These are phyloP conservation scores for Plasmodium gonderi DNA, from an alignment of 169 alveolate species.

Conservation along the genomic window DNA sequence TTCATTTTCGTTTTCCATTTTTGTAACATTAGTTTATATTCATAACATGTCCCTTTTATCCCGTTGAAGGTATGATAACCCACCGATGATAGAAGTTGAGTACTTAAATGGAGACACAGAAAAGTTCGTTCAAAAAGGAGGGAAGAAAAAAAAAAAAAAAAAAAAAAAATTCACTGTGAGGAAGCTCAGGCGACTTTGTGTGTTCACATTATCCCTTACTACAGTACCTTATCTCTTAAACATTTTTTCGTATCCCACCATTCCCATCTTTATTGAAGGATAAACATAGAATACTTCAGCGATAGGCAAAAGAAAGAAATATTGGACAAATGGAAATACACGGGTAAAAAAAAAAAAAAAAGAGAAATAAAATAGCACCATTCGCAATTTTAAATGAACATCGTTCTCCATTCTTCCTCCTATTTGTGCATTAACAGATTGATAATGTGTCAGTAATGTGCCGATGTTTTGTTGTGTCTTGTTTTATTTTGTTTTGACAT, in stretches of 20 bases:
- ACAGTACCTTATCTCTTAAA: neutral
- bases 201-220: neutral
- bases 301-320: slow-evolving; percentile 50
- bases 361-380: neutral
- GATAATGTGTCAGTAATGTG: too few relatives aligned
- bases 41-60: neutral
- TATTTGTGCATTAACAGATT: too few relatives aligned
- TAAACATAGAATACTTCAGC: slow-evolving; percentile 69
- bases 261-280: slow-evolving; percentile 10
- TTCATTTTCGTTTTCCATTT: neutral
- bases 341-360: slow-evolving; percentile 8
- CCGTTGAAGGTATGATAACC: slow-evolving; percentile 53
- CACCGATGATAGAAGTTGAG: slow-evolving; percentile 71
- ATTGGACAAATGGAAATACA: slow-evolving; percentile 51
- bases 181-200: neutral
- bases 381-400: too few relatives aligned
- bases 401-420: too few relatives aligned
- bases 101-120: slow-evolving; percentile 54
- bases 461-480: too few relatives aligned
- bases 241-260: neutral
- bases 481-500: too few relatives aligned
- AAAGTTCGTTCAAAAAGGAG: slow-evolving; percentile 12
- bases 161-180: neutral
- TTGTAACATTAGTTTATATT: too few relatives aligned
- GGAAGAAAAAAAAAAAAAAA: neutral